phyloP scores from a whole-genome alignment of 352 stramenopile species.

The Phytophthora colocasiae region DNA sequence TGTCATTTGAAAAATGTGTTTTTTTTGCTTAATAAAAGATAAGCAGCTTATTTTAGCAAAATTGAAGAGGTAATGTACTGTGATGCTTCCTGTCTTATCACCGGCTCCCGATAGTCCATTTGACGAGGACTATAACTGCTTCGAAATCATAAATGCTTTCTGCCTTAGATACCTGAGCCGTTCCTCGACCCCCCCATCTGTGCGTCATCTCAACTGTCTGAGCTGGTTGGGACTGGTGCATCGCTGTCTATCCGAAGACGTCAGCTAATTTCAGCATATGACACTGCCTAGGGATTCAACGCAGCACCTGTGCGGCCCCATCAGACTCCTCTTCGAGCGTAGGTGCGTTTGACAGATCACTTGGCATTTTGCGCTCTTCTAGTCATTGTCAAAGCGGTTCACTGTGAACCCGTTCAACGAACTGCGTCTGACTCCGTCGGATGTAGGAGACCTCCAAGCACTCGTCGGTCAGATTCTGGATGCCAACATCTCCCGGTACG shows the following conservation, averaged over 20 bases:
- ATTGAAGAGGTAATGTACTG: too few relatives aligned
- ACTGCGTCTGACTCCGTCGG: slow-evolving; percentile 35
- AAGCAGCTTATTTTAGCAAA: too few relatives aligned
- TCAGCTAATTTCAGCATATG: slow-evolving; percentile 1
- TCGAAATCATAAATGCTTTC: background rate
- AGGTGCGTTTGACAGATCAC: background rate
- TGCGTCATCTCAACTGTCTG: background rate
- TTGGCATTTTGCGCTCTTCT: slow-evolving; percentile 18
- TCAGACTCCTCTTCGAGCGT: too few relatives aligned
- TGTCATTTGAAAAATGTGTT: background rate
- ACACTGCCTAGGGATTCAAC: slow-evolving; percentile 13
- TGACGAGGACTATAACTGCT: background rate
- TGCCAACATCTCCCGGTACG: slow-evolving; percentile 39
- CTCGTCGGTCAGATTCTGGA: slow-evolving; percentile 39
- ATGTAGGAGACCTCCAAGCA: slow-evolving; percentile 31
- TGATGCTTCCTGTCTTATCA: slow-evolving; percentile 3
- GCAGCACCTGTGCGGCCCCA: slow-evolving; percentile 15
- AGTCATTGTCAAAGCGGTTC: slow-evolving; percentile 35
- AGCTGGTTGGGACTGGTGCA: background rate
- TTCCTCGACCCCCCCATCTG: slow-evolving; percentile 9
- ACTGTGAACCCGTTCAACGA: slow-evolving; percentile 45
- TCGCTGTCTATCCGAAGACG: background rate
- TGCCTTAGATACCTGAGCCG: slow-evolving; percentile 5
- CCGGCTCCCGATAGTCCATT: slow-evolving; percentile 6
- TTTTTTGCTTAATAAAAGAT: too few relatives aligned